Base-by-base conservation (phyloP, 768 basidiomycete genomes). In the Phanerodontia chrysosporium region DNA sequence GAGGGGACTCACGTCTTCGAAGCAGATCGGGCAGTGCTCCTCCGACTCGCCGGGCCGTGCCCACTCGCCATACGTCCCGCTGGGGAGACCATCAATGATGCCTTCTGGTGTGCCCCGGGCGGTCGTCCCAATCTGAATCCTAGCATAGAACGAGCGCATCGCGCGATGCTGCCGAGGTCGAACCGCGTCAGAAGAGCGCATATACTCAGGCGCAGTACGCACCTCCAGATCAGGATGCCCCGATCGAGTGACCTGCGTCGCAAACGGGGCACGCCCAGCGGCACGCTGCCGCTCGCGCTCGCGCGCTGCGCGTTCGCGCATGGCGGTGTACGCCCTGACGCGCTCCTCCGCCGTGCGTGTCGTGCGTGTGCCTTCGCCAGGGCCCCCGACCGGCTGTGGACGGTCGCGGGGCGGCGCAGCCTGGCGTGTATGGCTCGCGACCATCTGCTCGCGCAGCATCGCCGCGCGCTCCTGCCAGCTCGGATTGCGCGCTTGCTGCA, bases 11-110 rank as follows among this genome's bases (percentile, higher is more conserved):
- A 90, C 90, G 72, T 93, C 90, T 61, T 92, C 90, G 62, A 92
- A 72, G 67, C 91, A 93, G 55, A 93, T 92, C 1, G 91, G 90
- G 70, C 91, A 93, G 46, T 89, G 79, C 57, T 81, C 75, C 62
- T 92, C 90, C 57, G 84, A 84, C 39, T 85, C 86, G 5, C 67
- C 63, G 1, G 76, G 68, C 6, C 75, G 82, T 46, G 78, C 79
- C 87, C 88, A 91, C 30, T 90, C 88, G 64, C 81, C 82, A 70
- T 85, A 92, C 22, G 75, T 69, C 0, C 77, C 86, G 16, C 76
- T 83, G 21, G 88, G 84, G 52, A 92, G 72, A 0, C 77, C 74
- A 13, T 81, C 71, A 49, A 93, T 73, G 29, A 90, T 76, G 8
- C 84, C 74, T 1, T 80, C 78, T 1, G 89, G 84, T 1, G 87